phyloP scores from a whole-genome alignment of 2,329 filamentous ascomycete genomes.

The Phyllosticta capitalensis region DNA sequence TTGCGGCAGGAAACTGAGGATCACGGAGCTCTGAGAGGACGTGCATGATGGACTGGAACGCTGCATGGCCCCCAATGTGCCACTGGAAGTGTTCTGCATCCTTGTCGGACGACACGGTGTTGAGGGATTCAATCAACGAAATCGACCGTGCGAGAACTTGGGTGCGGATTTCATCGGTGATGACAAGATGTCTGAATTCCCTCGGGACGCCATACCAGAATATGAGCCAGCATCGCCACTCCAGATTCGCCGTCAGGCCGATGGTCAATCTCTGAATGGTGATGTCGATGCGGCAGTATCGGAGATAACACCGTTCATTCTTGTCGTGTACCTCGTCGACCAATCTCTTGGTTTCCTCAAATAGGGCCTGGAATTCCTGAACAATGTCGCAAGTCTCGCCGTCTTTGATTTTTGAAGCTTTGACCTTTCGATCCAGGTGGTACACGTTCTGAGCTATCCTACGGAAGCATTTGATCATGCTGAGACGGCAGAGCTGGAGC shows the following conservation, averaged over 20 bases:
- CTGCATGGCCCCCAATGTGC: constrained; percentile 23
- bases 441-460: constrained; percentile 29
- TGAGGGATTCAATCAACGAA: constrained; percentile 28
- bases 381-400: constrained; percentile 17
- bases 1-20: constrained; percentile 25
- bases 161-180: constrained; percentile 1
- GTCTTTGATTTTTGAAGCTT: not conserved
- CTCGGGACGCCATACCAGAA: constrained; percentile 31
- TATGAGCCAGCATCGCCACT: constrained; percentile 29
- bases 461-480: constrained; percentile 25
- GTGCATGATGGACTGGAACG: constrained; percentile 25
- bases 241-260: constrained; percentile 23
- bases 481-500: constrained; percentile 27
- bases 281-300: constrained; percentile 22
- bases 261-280: constrained; percentile 24
- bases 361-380: constrained; percentile 24
- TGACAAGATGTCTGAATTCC: constrained; percentile 4
- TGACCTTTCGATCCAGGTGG: constrained; percentile 26
- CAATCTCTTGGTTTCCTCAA: constrained; percentile 28
- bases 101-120: constrained; percentile 24
- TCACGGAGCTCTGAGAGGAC: constrained; percentile 30
- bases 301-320: constrained; percentile 23
- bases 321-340: constrained; percentile 27
- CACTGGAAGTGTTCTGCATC: constrained; percentile 29
- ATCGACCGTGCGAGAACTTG: constrained; percentile 30